Conservation (phyloP, 1,284 basidiomycete species). For the Tilletia indica region DNA sequence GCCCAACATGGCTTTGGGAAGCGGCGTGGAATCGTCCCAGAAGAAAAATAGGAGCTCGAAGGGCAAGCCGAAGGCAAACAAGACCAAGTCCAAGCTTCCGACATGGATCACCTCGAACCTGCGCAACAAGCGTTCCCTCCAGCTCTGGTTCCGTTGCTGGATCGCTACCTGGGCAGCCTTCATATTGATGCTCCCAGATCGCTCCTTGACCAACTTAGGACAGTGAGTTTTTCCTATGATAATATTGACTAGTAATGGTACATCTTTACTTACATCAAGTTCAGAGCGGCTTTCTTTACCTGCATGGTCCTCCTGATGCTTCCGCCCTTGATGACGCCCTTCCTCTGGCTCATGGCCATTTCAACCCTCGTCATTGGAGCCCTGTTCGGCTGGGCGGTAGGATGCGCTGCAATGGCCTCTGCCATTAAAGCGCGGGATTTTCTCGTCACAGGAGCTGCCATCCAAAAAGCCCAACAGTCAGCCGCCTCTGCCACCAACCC, state of each 20-base stretch:
- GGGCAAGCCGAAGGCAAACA: no score
- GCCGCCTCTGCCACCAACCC: conserved; percentile 49
- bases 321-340: conserved; percentile 46
- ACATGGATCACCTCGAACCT: conserved; percentile 36
- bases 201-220: conserved; percentile 41
- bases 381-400: conserved; percentile 73
- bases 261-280: no score
- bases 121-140: conserved; percentile 29
- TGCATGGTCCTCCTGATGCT: conserved; percentile 47
- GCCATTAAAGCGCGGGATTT: conserved; percentile 64
- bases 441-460: conserved; percentile 60
- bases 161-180: conserved; percentile 45
- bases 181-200: conserved; percentile 45
- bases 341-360: conserved; percentile 57
- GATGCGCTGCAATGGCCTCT: conserved; percentile 70
- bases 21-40: no score
- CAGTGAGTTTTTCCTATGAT: conserved; percentile 20
- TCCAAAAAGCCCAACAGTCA: conserved; percentile 59
- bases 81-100: no score
- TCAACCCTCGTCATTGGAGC: conserved; percentile 65
- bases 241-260: no score
- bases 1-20: no score
- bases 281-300: conserved; percentile 47
- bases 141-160: conserved; percentile 45
- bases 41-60: no score